These are phyloP conservation scores for Akanthomyces lecanii DNA, from an alignment of 2,329 filamentous ascomycete species.

Conservation along the genomic window DNA sequence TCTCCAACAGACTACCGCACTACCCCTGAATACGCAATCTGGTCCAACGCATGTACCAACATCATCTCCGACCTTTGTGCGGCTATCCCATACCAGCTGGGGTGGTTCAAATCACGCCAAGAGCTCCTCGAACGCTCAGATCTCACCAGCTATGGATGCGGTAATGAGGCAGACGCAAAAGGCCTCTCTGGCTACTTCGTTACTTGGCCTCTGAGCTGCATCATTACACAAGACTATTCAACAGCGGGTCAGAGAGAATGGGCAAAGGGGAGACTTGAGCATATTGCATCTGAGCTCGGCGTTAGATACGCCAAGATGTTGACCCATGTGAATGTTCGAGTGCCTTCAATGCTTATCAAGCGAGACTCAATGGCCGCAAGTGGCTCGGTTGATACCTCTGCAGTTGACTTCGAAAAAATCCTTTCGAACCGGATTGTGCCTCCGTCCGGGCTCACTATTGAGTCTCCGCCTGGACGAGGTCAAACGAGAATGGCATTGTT, in stretches of 20 bases:
- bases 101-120: constrained; percentile 49
- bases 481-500: background rate
- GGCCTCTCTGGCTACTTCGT: constrained; percentile 56
- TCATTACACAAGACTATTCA: constrained; percentile 53
- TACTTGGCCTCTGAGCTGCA: constrained; percentile 54
- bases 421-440: constrained; percentile 32
- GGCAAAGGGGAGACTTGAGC: constrained; percentile 49
- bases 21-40: constrained; percentile 56
- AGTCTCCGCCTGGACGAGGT: background rate
- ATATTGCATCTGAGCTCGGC: constrained; percentile 53
- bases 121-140: constrained; percentile 38
- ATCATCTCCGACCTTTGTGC: constrained; percentile 57
- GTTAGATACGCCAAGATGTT: constrained; percentile 56
- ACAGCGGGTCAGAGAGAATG: constrained; percentile 56
- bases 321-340: constrained; percentile 50
- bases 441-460: constrained; percentile 3
- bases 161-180: constrained; percentile 47
- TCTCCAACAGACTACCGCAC: constrained; percentile 59
- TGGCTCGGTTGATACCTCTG: constrained; percentile 14
- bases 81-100: constrained; percentile 57
- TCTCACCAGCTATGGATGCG: constrained; percentile 45
- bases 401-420: constrained; percentile 40
- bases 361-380: constrained; percentile 46
- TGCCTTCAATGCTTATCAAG: constrained; percentile 60
- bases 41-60: constrained; percentile 47